These are phyloP conservation scores for Daldinia concentrica DNA, from an alignment of 495 filamentous ascomycete species.

Conservation along the genomic window DNA sequence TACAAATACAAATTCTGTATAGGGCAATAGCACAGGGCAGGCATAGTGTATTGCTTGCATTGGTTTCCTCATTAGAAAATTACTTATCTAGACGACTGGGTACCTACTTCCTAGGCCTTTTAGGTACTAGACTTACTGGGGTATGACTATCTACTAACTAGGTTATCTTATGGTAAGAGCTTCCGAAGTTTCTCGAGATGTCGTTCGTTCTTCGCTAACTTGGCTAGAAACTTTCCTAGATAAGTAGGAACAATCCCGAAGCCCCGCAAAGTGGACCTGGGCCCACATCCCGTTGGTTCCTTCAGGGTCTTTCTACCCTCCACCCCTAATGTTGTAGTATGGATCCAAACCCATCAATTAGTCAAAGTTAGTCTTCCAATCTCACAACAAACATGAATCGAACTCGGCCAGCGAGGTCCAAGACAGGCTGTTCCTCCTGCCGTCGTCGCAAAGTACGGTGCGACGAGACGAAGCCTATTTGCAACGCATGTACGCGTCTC, in stretches of 20 bases:
- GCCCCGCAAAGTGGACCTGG: conserved; percentile 2
- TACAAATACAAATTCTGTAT: background rate
- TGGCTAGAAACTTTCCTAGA: background rate
- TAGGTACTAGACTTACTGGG: background rate
- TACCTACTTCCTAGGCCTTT: background rate
- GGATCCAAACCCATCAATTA: conserved; percentile 4
- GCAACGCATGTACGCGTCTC: conserved; percentile 53
- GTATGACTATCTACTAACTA: background rate
- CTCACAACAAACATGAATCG: conserved; percentile 29
- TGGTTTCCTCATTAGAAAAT: background rate
- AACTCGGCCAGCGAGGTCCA: conserved; percentile 30
- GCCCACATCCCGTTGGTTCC: conserved; percentile 7
- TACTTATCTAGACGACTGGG: background rate
- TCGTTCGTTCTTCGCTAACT: background rate
- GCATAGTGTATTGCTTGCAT: background rate
- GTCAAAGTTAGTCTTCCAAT: conserved; percentile 16
- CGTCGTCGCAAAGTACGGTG: conserved; percentile 66
- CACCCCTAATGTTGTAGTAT: background rate
- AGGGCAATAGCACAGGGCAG: background rate
- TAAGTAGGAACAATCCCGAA: background rate
- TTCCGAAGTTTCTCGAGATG: background rate
- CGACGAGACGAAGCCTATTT: conserved; percentile 62
- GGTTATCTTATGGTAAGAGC: background rate
- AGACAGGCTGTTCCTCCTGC: conserved; percentile 58
- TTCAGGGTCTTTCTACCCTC: background rate